These are phyloP conservation scores for Botrytis hyacinthi DNA, from an alignment of 2,329 filamentous ascomycete genomes.

Conservation along the genomic window DNA sequence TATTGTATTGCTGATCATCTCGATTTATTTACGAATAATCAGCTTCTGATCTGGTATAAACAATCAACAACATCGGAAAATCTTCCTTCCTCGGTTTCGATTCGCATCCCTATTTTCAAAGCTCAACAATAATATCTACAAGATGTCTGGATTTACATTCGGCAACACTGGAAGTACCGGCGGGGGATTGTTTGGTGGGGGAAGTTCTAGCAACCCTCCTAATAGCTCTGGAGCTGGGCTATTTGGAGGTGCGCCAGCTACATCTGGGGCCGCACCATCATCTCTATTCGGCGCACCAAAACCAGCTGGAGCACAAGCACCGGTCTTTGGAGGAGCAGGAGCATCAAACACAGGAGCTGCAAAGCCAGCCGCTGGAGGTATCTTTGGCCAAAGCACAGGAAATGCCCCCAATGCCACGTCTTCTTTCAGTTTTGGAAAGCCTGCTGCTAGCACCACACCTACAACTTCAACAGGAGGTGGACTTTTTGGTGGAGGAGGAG, in stretches of 20 bases:
- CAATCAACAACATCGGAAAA: slow-evolving; percentile 15
- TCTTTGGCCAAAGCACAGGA: slow-evolving; percentile 35
- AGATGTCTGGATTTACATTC: slow-evolving; percentile 40
- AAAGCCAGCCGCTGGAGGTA: slow-evolving; percentile 24
- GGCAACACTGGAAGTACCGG: slow-evolving; percentile 29
- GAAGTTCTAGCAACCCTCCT: slow-evolving; percentile 15
- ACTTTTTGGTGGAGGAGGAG: slow-evolving; percentile 13
- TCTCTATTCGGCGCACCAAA: slow-evolving; percentile 4
- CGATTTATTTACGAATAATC: neutral
- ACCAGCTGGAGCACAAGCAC: slow-evolving; percentile 5
- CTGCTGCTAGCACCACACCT: slow-evolving; percentile 16
- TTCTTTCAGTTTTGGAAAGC: slow-evolving; percentile 18
- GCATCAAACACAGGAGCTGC: slow-evolving; percentile 10
- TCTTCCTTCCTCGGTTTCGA: slow-evolving; percentile 12
- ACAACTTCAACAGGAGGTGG: slow-evolving; percentile 13
- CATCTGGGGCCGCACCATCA: slow-evolving; percentile 27
- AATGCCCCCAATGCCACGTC: slow-evolving; percentile 33
- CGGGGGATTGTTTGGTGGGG: slow-evolving; percentile 11
- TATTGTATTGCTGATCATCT: slow-evolving; percentile 13
- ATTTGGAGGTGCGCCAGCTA: slow-evolving; percentile 21
- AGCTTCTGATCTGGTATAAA: slow-evolving; percentile 9
- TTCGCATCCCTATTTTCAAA: neutral
- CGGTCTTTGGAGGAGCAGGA: slow-evolving; percentile 12
- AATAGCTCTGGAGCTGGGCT: slow-evolving; percentile 18
- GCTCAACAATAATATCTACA: slow-evolving; percentile 23